Evolutionary conservation across 306 rosid genomes (phyloP), one percentile per base, ranked within the genome.

Genomic region (Malus orientalis): DNA sequence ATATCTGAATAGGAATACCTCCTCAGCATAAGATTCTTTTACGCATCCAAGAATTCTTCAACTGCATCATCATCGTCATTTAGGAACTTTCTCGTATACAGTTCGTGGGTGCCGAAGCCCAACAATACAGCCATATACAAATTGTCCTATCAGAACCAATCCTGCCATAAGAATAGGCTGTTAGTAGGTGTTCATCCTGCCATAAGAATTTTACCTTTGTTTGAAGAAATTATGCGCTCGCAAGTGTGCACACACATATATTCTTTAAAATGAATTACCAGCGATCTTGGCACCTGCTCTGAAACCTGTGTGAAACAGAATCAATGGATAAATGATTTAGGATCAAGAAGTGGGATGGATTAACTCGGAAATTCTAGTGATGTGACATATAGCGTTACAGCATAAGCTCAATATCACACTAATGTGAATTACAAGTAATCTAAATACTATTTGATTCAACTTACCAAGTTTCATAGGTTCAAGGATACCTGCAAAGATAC

Each of bases 211-310:
- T 18, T 44, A 29, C 23, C 14, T 33, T 33, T 25, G 25, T 25
- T 25, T 70, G 8, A 10, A 15, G 18, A 49, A 7, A 4, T 33
- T 33, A 33, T 33, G 36, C 36, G 1, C 36, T 33, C 36, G 1
- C 36, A 33, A 0, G 36, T 0, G 36, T 33, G 36, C 36, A 33
- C 36, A 25, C 25, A 19, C 30, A 49, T 45, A 8, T 70, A 30
- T 18, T 29, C 3, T 70, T 27, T 11, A 27, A 51, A 59, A 30
- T 62, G 6, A 51, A 62, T 71, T 51, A 71, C 75, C 75, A 33
- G 2, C 16, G 14, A 1, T 0, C 64, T 33, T 1, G 14, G 75
- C 33, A 18, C 9, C 3, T 12, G 0, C 0, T n/a, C 0, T 0
- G 15, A 33, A 22, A 71, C 1, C 75, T 71, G 51, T 10, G 36